Conservation (phyloP, 495 filamentous ascomycete species). For the Tuber indicum region DNA sequence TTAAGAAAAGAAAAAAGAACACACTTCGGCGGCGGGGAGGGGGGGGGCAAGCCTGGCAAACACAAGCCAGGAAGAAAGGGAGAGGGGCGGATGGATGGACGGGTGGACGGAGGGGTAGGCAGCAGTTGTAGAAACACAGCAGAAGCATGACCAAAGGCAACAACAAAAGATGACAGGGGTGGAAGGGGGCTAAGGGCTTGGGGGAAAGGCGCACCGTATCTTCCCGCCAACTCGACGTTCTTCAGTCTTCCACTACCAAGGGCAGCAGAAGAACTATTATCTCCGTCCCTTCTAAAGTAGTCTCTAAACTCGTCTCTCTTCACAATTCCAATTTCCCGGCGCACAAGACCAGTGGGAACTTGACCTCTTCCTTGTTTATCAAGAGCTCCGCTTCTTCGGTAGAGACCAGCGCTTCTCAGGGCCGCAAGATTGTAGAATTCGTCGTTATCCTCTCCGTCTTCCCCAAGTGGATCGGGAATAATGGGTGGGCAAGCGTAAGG, state of each 20-base stretch:
- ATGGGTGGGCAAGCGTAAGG: not conserved
- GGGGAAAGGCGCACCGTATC: slow-evolving; percentile 28
- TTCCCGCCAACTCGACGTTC: slow-evolving; percentile 38
- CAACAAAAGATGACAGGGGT: not conserved
- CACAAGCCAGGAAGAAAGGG: not conserved
- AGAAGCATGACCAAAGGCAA: slow-evolving; percentile 26
- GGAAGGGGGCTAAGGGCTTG: not conserved
- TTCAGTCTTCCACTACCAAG: slow-evolving; percentile 38
- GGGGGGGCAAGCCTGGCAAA: not conserved
- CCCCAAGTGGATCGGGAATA: slow-evolving; percentile 6
- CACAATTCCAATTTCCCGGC: slow-evolving; percentile 33
- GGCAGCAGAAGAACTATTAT: slow-evolving; percentile 34
- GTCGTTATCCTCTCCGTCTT: slow-evolving; percentile 19
- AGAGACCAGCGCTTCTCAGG: slow-evolving; percentile 16
- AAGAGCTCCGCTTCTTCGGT: slow-evolving; percentile 25
- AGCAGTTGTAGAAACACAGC: slow-evolving; percentile 19
- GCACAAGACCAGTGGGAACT: slow-evolving; percentile 26
- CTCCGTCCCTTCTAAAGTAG: slow-evolving; percentile 16
- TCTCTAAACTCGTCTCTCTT: slow-evolving; percentile 27
- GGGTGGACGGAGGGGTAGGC: slow-evolving; percentile 1
- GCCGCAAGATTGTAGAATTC: slow-evolving; percentile 26
- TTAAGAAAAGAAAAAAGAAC: slow-evolving; percentile 8
- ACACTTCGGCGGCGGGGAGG: slow-evolving; percentile 5
- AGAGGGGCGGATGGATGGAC: slow-evolving; percentile 6
- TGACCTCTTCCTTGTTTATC: not conserved